A percentile compares a stretch with the other conserved stretches of the same genome.
phyloP scores from a whole-genome alignment of 139 green algal genomes.

The Chlamydomonas schloesseri region DNA sequence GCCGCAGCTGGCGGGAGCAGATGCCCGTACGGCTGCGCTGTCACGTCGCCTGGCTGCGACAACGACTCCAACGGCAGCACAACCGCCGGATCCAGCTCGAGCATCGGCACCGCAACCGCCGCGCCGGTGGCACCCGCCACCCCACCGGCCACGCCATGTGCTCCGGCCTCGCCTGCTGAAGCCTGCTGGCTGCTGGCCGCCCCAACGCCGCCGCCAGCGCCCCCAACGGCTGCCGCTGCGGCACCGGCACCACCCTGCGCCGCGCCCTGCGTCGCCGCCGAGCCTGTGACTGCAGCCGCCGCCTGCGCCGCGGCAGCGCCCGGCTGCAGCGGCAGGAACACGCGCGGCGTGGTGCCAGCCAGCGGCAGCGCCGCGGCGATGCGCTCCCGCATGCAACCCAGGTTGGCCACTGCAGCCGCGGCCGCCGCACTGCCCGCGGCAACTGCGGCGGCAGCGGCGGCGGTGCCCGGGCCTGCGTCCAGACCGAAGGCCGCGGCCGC shows the following conservation, averaged over 20 bases:
- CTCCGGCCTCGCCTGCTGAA: background rate
- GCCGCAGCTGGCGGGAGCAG: background rate
- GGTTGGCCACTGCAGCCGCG: background rate
- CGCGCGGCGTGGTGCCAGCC: background rate
- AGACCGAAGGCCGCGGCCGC: background rate
- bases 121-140: background rate
- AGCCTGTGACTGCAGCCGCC: background rate
- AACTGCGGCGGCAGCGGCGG: background rate
- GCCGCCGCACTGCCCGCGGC: background rate
- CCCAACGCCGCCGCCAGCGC: background rate
- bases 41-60: background rate
- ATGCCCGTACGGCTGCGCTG: background rate
- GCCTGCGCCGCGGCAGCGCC: background rate
- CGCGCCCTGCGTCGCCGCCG: no score
- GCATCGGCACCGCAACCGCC: background rate
- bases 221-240: background rate
- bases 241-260: background rate
- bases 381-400: slow-evolving; percentile 8
- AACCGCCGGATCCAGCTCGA: slow-evolving; percentile 19
- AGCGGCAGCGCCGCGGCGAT: slow-evolving; percentile 23
- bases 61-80: slow-evolving; percentile 35
- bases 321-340: slow-evolving; percentile 26
- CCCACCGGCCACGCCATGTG: background rate
- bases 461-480: background rate
- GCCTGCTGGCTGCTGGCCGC: background rate